These are phyloP conservation scores for Penicillium turbatum DNA, from an alignment of 495 filamentous ascomycete genomes.

Conservation along the genomic window DNA sequence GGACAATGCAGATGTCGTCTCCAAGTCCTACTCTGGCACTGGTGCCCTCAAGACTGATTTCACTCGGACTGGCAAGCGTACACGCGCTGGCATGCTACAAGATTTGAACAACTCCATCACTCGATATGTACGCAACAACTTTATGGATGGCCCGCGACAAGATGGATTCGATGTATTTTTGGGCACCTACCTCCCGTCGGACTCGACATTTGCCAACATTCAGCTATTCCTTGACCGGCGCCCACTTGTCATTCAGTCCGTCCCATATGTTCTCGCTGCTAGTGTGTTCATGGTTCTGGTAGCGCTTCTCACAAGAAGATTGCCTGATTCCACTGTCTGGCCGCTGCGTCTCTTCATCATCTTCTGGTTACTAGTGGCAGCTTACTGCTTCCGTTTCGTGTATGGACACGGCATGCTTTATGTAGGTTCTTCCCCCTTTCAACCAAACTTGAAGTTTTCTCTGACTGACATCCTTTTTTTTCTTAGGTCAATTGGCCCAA, in stretches of 20 bases:
- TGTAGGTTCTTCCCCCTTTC: conserved; percentile 55
- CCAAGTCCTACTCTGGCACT: conserved; percentile 86
- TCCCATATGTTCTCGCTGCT: conserved; percentile 85
- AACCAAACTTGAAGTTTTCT: neutral
- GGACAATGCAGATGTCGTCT: conserved; percentile 95
- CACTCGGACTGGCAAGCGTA: conserved; percentile 83
- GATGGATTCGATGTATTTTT: conserved; percentile 94
- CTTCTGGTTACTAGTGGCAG: conserved; percentile 64
- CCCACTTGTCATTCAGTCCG: conserved; percentile 77
- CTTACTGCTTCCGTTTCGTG: conserved; percentile 71
- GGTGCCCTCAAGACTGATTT: conserved; percentile 96
- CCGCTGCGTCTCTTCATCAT: conserved; percentile 74
- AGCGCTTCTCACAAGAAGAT: conserved; percentile 62
- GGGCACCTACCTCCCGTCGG: conserved; percentile 71
- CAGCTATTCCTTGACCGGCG: conserved; percentile 81
- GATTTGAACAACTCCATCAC: conserved; percentile 79
- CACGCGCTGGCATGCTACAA: conserved; percentile 72
- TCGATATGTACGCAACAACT: conserved; percentile 86
- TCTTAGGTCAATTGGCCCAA: conserved; percentile 93
- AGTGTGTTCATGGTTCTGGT: conserved; percentile 84
- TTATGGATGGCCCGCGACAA: conserved; percentile 85
- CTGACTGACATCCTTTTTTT: neutral
- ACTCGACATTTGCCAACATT: conserved; percentile 56
- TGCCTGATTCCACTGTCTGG: conserved; percentile 66
- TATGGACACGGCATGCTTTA: conserved; percentile 81